Conservation (phyloP, 106 monocot species). For the Allium sativum region DNA sequence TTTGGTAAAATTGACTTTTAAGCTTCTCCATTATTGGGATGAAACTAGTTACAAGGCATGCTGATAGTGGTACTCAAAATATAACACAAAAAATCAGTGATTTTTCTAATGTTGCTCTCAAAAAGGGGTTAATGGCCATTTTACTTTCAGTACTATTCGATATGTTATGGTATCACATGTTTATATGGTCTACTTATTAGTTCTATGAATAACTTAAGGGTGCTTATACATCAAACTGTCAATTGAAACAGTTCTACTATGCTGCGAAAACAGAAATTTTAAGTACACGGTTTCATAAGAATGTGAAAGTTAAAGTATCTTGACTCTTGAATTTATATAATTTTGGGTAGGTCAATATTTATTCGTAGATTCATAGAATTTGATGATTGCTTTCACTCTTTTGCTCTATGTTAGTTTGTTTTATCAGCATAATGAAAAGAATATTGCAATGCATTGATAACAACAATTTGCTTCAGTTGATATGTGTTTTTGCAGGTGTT, state of each 20-base stretch:
- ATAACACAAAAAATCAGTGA: background rate
- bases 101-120: background rate
- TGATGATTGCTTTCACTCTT: background rate
- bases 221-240: background rate
- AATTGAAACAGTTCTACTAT: background rate
- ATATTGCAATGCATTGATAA: background rate
- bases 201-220: background rate
- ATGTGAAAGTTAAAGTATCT: background rate
- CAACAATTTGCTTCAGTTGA: background rate
- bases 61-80: background rate
- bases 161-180: background rate
- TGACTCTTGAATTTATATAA: background rate
- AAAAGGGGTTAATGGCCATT: background rate
- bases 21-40: background rate
- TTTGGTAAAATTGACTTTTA: constrained; percentile 1
- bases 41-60: background rate
- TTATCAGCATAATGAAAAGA: no score
- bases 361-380: background rate
- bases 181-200: background rate
- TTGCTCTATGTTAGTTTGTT: background rate
- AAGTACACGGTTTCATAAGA: background rate
- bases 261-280: background rate
- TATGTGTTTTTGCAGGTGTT: no score
- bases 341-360: no score
- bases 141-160: background rate